phyloP scores from a whole-genome alignment of 805 yeast species.

The Blastobotrys peoriensis region DNA sequence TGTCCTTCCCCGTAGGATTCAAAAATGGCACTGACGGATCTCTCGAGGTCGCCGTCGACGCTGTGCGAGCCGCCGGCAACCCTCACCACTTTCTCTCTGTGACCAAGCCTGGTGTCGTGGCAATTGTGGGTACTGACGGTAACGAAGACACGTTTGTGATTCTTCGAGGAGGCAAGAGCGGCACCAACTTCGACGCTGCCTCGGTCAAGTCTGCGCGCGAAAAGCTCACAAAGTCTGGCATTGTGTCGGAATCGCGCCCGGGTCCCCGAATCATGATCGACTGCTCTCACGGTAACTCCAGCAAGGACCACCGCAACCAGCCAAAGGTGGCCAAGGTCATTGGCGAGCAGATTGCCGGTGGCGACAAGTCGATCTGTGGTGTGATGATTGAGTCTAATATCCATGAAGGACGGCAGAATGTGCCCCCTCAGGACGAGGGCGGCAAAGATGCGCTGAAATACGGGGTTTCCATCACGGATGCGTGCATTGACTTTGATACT shows the following conservation, averaged over 20 bases:
- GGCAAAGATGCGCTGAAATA: slow-evolving; percentile 75
- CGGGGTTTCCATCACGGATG: slow-evolving; percentile 97
- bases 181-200: slow-evolving; percentile 81
- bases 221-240: slow-evolving; percentile 42
- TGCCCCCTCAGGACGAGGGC: slow-evolving; percentile 58
- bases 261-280: slow-evolving; percentile 86
- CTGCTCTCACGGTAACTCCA: slow-evolving; percentile 95
- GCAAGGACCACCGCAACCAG: slow-evolving; percentile 86
- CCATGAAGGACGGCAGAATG: slow-evolving; percentile 88
- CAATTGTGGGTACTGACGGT: slow-evolving; percentile 94
- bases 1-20: slow-evolving; percentile 97
- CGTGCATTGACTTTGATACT: slow-evolving; percentile 87
- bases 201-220: slow-evolving; percentile 63
- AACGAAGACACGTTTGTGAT: slow-evolving; percentile 86
- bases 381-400: slow-evolving; percentile 95
- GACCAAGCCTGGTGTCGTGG: slow-evolving; percentile 93
- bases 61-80: slow-evolving; percentile 83
- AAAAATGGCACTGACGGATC: slow-evolving; percentile 98
- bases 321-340: slow-evolving; percentile 78
- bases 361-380: slow-evolving; percentile 77
- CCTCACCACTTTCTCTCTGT: slow-evolving; percentile 94
- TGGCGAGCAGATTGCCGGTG: slow-evolving; percentile 70
- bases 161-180: slow-evolving; percentile 90
- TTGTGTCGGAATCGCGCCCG: slow-evolving; percentile 31
- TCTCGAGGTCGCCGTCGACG: slow-evolving; percentile 90